Evolutionary conservation across 1,284 basidiomycete genomes (phyloP).

Genomic region (Kalmanozyma brasiliensis): DNA sequence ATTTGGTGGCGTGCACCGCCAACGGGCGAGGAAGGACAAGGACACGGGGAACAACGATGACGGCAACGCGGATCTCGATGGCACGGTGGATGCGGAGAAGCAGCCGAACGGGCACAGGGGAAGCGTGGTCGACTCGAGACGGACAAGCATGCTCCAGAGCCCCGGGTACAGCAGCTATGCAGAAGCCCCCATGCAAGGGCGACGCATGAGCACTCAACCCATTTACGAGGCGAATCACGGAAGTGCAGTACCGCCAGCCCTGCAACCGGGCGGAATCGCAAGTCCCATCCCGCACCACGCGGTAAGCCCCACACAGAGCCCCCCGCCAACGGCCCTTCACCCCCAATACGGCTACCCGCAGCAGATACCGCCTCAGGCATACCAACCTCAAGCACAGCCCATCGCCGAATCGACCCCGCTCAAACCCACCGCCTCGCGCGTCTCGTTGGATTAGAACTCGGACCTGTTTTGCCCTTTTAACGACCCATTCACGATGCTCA

Average conservation of each 20-base stretch:
- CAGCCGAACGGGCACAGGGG: conserved; percentile 3
- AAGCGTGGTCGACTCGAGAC: conserved; percentile 3
- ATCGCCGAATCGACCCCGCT: background rate
- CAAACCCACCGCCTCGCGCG: conserved; percentile 1
- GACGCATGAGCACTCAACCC: background rate
- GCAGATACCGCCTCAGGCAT: too few species aligned
- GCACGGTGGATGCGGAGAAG: conserved; percentile 18
- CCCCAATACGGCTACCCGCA: too few species aligned
- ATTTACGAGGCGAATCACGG: too few species aligned
- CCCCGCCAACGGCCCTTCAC: too few species aligned
- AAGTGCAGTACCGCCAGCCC: background rate
- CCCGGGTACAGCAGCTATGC: background rate
- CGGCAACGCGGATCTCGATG: conserved; percentile 23
- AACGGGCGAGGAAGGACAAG: conserved; percentile 9
- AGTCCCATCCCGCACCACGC: too few species aligned
- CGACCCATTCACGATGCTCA: background rate
- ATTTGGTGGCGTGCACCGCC: conserved; percentile 44
- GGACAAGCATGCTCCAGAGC: background rate
- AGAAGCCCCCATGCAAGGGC: background rate
- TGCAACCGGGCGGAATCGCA: background rate
- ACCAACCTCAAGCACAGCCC: background rate
- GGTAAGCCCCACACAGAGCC: too few species aligned
- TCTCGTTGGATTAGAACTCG: background rate
- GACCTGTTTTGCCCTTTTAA: background rate
- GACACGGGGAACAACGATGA: conserved; percentile 6